These are phyloP conservation scores for Dactylis glomerata DNA, from an alignment of 176 grass and related monocot genomes.

Conservation along the genomic window DNA sequence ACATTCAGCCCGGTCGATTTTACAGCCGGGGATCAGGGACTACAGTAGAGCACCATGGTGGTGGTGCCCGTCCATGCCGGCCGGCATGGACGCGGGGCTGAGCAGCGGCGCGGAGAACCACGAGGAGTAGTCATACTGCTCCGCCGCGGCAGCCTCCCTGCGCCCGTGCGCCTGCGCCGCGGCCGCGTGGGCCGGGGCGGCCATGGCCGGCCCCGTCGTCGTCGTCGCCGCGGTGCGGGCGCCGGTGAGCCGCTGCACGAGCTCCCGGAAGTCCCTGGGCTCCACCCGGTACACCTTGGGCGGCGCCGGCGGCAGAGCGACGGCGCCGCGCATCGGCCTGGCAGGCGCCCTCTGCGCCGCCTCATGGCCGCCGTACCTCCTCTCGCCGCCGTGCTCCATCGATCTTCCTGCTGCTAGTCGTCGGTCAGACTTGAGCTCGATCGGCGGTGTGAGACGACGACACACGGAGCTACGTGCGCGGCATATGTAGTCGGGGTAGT, in stretches of 20 bases:
- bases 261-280: slow-evolving; percentile 50
- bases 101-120: slow-evolving; percentile 54
- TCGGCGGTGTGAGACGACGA: background rate
- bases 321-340: slow-evolving; percentile 8
- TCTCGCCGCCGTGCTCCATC: slow-evolving; percentile 35
- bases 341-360: slow-evolving; percentile 25
- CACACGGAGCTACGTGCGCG: background rate
- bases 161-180: background rate
- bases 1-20: too few relatives aligned
- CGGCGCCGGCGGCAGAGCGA: background rate
- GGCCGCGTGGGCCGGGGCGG: background rate
- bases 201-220: background rate
- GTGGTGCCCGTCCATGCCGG: slow-evolving; percentile 18
- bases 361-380: background rate
- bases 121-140: slow-evolving; percentile 42
- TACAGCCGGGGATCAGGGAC: too few relatives aligned
- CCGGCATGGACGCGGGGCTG: slow-evolving; percentile 43
- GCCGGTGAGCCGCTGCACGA: slow-evolving; percentile 67
- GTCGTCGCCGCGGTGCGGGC: background rate
- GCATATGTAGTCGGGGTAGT: slow-evolving; percentile 32
- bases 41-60: slow-evolving; percentile 12
- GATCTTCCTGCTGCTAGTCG: background rate
- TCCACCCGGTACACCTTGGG: slow-evolving; percentile 60
- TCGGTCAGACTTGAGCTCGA: background rate
- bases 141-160: background rate